Evolutionary conservation across 352 stramenopile species (phyloP).

Genomic region (Peronospora farinosa): DNA sequence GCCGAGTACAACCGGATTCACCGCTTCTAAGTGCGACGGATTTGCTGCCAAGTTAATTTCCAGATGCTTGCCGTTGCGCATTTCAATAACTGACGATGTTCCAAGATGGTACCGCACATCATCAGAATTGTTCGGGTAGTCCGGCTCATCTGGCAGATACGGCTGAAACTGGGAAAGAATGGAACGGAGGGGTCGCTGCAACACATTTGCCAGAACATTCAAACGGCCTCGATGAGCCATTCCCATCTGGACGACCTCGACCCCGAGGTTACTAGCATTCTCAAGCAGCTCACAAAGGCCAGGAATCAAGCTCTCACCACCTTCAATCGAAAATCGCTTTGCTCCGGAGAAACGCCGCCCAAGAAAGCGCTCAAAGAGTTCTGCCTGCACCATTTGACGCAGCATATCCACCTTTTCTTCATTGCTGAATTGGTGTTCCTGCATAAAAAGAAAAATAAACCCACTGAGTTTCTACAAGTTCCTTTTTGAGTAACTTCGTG

Average conservation of each 20-base stretch:
- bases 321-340: constrained; percentile 99
- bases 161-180: constrained; percentile 90
- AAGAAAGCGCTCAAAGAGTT: constrained; percentile 98
- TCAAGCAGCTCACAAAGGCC: constrained; percentile 95
- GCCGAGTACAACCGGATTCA: constrained; percentile 95
- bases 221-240: constrained; percentile 98
- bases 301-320: constrained; percentile 93
- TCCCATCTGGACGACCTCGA: constrained; percentile 97
- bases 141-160: constrained; percentile 77
- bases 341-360: constrained; percentile 89
- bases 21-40: constrained; percentile 98
- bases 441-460: not conserved
- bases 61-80: constrained; percentile 53
- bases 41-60: constrained; percentile 93
- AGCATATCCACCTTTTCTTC: constrained; percentile 94
- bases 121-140: constrained; percentile 85
- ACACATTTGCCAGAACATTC: constrained; percentile 98
- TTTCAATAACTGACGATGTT: constrained; percentile 64
- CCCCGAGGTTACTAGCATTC: constrained; percentile 89
- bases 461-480: constrained; percentile 3
- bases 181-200: constrained; percentile 93
- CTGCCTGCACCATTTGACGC: constrained; percentile 90
- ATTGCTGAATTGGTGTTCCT: constrained; percentile 42
- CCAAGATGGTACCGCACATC: constrained; percentile 86
- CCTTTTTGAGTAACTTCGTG: not conserved